Evolutionary conservation across 495 filamentous ascomycete genomes (phyloP), one percentile per base, ranked within the genome.

Genomic region (Choiromyces venosus): DNA sequence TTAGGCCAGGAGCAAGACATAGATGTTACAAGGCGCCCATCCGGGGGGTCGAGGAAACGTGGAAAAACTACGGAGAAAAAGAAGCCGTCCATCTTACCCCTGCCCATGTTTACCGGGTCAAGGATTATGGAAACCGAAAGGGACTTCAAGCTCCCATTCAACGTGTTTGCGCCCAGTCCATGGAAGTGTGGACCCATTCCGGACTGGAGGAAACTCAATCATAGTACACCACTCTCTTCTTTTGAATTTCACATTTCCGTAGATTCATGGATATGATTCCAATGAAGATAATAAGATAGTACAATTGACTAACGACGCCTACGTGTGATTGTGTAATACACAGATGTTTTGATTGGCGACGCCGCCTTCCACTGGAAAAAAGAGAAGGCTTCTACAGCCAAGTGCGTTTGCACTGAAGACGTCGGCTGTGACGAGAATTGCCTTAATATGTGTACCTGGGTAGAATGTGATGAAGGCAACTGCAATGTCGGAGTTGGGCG

Each of bases 401-500:
- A 86, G 78, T 99, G 95, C 82, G 89, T 93, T 73, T 99, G 95
- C 82, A 87, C 84, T 16, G 84, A 86, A 56, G 90, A 92, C 37
- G 89, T 88, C 61, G 93, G 93, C 38, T 99, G 95, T 79, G 93
- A 89, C 75, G 93, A 97, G 69, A 85, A 90, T 74, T 99, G 95
- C 83, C 90, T 94, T 78, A 99, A 99, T 79, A 88, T 93, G 65
- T 92, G 92, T 83, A 97, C 98, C 93, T 89, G 95, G 71, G 97
- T 97, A 81, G 95, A 99, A 83, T 99, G 95, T 82, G 93, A 97
- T 82, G 88, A 91, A 14, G 90, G 86, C 66, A 98, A 97, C 82
- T 99, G 95, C 83, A 89, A 87, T 71, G 82, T 96, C 33, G 90
- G 91, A 56, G 82, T 85, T 16, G 85, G 86, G 5, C 83, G 85